Evolutionary conservation across 805 yeast species (phyloP), one percentile per base, ranked within the genome.

Genomic region (Zygosaccharomyces pseudorouxii): DNA sequence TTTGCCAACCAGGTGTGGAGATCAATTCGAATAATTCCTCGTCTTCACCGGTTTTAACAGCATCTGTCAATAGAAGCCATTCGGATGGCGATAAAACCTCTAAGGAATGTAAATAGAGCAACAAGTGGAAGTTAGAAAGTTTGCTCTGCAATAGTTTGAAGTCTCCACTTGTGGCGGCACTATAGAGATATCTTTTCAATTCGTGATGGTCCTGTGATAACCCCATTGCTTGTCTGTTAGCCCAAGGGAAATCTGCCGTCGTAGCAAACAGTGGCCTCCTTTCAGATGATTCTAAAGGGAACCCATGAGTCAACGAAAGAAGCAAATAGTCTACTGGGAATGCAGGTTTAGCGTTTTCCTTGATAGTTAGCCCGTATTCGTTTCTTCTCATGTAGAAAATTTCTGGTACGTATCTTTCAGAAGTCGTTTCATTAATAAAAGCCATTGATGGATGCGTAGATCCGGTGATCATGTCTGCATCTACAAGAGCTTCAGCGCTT

Each of bases 391-490:
- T 81, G 73, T 85, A 93, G 60, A 87, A 86, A 22, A 93, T 84
- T 53, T 93, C 99, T 0, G 99, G 99, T 12, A 93, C 98, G 57
- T 92, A 93, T 48, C 97, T 76, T 8, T 74, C 76, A 16, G 77
- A 74, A 36, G 79, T 78, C n/a, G 88, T 82, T 25, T 80, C 84
- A 60, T 87, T 85, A 54, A 93, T 82, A 57, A 81, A 84, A 63
- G 92, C 82, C 73, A 84, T 81, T 18, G 89, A 81, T 0, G 99
- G 97, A 62, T 89, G 92, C 0, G 97, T 87, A 1, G 95, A 86
- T 0, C 96, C 92, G 28, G 83, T 76, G 27, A 93, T 81, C 55
- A 92, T 78, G 59, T 86, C 96, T 0, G 98, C 96, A 42, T 78
- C 77, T 0, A 88, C 89, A 60, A 93, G 73, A 0, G 89, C 95